These are phyloP conservation scores for Hyphopichia burtonii DNA, from an alignment of 1,139 yeast genomes.

Conservation along the genomic window DNA sequence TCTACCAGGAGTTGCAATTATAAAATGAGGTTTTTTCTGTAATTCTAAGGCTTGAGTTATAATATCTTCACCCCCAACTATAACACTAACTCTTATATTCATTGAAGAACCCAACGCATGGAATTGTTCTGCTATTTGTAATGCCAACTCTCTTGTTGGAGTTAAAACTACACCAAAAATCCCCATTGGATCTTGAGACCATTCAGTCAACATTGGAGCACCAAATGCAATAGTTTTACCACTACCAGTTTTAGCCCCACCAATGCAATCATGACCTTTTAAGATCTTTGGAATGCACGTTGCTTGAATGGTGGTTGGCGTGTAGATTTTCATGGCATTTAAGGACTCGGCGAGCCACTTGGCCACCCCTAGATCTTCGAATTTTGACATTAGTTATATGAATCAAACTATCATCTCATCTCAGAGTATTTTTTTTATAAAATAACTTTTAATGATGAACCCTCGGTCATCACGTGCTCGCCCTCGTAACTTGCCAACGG, in stretches of 20 bases:
- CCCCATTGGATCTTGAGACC: slow-evolving; percentile 96
- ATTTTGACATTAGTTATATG: slow-evolving; percentile 29
- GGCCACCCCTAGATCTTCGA: slow-evolving; percentile 71
- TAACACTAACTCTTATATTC: slow-evolving; percentile 75
- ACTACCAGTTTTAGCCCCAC: slow-evolving; percentile 98
- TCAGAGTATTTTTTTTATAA: background rate
- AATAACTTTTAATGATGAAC: too few species aligned
- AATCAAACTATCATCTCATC: slow-evolving; percentile 2
- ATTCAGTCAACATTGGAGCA: slow-evolving; percentile 88
- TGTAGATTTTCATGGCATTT: slow-evolving; percentile 72
- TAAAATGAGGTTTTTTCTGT: slow-evolving; percentile 86
- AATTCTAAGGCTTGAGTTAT: slow-evolving; percentile 80
- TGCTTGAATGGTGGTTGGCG: slow-evolving; percentile 83
- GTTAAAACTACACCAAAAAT: slow-evolving; percentile 86
- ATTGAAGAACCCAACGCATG: slow-evolving; percentile 87
- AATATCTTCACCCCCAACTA: slow-evolving; percentile 96
- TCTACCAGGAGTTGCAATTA: slow-evolving; percentile 97
- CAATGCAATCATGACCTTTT: slow-evolving; percentile 86
- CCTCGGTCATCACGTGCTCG: slow-evolving; percentile 3
- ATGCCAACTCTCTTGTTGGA: slow-evolving; percentile 93
- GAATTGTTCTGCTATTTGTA: slow-evolving; percentile 96
- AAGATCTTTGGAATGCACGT: slow-evolving; percentile 89
- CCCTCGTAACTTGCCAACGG: too few species aligned
- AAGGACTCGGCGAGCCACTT: slow-evolving; percentile 86
- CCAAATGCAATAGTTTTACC: slow-evolving; percentile 98